phyloP scores from a whole-genome alignment of 2,329 filamentous ascomycete species.

The Ophioceras dolichostomum region DNA sequence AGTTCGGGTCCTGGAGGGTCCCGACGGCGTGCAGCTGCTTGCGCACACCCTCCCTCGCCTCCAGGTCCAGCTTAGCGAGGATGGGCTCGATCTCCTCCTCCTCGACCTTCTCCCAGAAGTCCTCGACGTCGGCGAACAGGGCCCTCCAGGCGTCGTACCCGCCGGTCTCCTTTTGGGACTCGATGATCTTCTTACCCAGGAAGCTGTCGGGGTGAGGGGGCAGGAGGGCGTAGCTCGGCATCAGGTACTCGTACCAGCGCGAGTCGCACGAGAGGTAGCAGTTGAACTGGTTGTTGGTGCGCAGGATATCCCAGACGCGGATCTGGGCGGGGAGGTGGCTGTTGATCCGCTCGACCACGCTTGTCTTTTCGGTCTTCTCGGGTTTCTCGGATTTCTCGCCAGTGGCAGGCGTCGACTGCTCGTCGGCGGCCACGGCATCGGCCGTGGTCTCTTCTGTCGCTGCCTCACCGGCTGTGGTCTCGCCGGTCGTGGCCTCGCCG shows the following conservation, averaged over 20 bases:
- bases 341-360: slow-evolving; percentile 88
- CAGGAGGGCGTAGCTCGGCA: slow-evolving; percentile 84
- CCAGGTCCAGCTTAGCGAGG: slow-evolving; percentile 48
- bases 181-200: slow-evolving; percentile 71
- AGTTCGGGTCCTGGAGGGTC: slow-evolving; percentile 9
- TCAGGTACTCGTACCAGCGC: slow-evolving; percentile 92
- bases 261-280: slow-evolving; percentile 94
- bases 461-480: not conserved
- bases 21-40: slow-evolving; percentile 41
- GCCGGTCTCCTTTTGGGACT: slow-evolving; percentile 61
- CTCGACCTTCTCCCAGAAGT: slow-evolving; percentile 76
- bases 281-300: slow-evolving; percentile 83
- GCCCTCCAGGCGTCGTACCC: slow-evolving; percentile 56
- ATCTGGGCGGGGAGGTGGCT: slow-evolving; percentile 75
- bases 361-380: slow-evolving; percentile 14
- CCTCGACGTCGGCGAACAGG: slow-evolving; percentile 63
- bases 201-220: slow-evolving; percentile 85
- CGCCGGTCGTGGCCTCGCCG: not conserved
- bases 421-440: not conserved
- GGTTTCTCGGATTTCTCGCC: not conserved
- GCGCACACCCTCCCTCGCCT: slow-evolving; percentile 49
- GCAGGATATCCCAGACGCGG: slow-evolving; percentile 84
- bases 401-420: not conserved
- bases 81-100: slow-evolving; percentile 68
- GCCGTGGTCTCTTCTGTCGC: not conserved